Evolutionary conservation across 2,329 filamentous ascomycete species (phyloP), one percentile per base, ranked within the genome.

Genomic region (Talaromyces sp.): DNA sequence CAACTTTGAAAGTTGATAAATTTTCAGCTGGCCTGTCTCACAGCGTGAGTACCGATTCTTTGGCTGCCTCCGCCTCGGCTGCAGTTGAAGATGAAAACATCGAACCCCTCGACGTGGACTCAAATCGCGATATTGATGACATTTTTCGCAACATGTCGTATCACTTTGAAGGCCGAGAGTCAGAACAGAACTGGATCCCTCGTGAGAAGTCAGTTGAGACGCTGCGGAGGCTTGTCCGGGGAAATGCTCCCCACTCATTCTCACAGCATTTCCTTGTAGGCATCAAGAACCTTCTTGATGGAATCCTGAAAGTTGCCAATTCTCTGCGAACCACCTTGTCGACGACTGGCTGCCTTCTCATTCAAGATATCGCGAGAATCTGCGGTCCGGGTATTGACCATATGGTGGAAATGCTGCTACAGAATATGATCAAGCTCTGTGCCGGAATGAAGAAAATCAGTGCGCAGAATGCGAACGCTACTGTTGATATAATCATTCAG

Each of bases 371-470:
- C 29, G 91, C 91, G 19, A 84, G 83, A 65, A 86, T 83, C 9
- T 86, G 90, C 52, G 92, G 92, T 0, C 83, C 91, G 1, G 88
- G 83, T 46, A 86, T 97, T 68, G 93, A 97, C 69, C 84, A 88
- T 11, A 90, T 96, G 86, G 88, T 94, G 8, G 93, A 97, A 75
- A 85, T 97, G 56, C 81, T 97, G 24, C 85, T 97, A 76, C 92
- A 96, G 70, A 88, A 86, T 29, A 85, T 97, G 67, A 86, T 97
- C 77, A 97, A 96, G 75, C 84, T 97, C 64, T 92, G 89, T 65
- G 91, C 88, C 10, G 88, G 87, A 26, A 95, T 93, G 54, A 99
- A 99, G 76, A 96, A 95, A 74, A 96, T 99, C 66, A 87, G 85
- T 60, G 91, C 91, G 0, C 88, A 96, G 69, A 88, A 89, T 64